phyloP scores from a whole-genome alignment of 164 flowering plant genomes.

The Tetrastigma voinierianum region DNA sequence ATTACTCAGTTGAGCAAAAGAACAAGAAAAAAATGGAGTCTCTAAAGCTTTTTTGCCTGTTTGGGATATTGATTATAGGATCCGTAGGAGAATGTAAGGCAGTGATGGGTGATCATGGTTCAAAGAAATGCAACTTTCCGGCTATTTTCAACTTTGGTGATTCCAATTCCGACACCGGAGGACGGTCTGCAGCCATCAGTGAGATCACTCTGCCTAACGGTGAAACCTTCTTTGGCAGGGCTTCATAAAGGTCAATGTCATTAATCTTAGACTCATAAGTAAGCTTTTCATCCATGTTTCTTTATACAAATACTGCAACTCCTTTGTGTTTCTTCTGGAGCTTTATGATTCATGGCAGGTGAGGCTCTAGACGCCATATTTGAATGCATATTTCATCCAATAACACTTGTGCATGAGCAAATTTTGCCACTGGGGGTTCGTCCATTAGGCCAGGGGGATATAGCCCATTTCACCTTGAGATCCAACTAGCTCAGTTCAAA shows the following conservation, averaged over 20 bases:
- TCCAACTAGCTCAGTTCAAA: slow-evolving; percentile 55
- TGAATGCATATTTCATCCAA: slow-evolving; percentile 60
- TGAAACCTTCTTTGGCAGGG: slow-evolving; percentile 31
- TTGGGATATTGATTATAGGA: not conserved
- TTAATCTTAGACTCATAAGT: slow-evolving; percentile 50
- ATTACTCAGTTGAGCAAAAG: no score
- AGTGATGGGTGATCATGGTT: not conserved
- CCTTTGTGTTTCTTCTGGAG: no score
- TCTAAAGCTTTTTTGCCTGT: not conserved
- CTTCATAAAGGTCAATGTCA: slow-evolving; percentile 42
- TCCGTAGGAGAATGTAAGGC: not conserved
- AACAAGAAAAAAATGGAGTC: not conserved
- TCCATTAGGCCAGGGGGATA: slow-evolving; percentile 44
- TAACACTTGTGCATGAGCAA: slow-evolving; percentile 53
- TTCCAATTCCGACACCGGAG: slow-evolving; percentile 58
- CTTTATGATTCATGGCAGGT: slow-evolving; percentile 38
- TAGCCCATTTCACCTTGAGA: slow-evolving; percentile 51
- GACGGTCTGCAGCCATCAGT: slow-evolving; percentile 29
- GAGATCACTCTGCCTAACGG: slow-evolving; percentile 34
- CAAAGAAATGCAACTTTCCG: slow-evolving; percentile 26
- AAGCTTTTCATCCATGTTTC: not conserved
- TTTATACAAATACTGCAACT: no score
- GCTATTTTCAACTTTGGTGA: slow-evolving; percentile 49
- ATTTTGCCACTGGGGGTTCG: slow-evolving; percentile 67
- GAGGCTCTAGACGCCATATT: slow-evolving; percentile 52